These are phyloP conservation scores for Lasiosphaeria hispida DNA, from an alignment of 495 filamentous ascomycete genomes.

Conservation along the genomic window DNA sequence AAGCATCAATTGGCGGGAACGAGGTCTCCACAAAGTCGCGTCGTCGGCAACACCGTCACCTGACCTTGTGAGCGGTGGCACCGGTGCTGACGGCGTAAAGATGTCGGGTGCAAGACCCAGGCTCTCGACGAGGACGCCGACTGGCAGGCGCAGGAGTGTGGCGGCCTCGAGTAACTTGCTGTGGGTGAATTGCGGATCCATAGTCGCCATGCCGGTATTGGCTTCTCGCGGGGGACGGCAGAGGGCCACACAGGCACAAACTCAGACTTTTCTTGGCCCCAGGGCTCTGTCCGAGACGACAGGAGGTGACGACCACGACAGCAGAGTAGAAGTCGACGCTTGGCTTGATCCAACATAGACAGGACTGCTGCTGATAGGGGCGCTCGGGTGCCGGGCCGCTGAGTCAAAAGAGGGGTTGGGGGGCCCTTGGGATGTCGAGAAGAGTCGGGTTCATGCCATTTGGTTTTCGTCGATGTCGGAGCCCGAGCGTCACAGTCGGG, in stretches of 20 bases:
- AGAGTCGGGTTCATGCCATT: too few relatives aligned
- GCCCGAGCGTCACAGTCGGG: too few relatives aligned
- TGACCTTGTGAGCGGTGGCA: not conserved
- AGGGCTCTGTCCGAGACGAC: too few relatives aligned
- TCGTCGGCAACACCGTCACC: not conserved
- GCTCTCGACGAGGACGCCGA: constrained; percentile 13
- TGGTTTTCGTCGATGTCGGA: too few relatives aligned
- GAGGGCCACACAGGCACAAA: not conserved
- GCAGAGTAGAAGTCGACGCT: too few relatives aligned
- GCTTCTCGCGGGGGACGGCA: not conserved
- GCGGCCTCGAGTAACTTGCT: constrained; percentile 16
- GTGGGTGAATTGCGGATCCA: constrained; percentile 18
- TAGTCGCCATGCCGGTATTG: constrained; percentile 1
- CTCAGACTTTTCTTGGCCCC: too few relatives aligned
- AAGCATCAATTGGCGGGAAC: not conserved
- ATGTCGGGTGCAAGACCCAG: constrained; percentile 13
- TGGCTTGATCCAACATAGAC: too few relatives aligned
- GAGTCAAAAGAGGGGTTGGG: too few relatives aligned
- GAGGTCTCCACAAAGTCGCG: not conserved
- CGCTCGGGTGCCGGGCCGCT: too few relatives aligned
- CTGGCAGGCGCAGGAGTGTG: constrained; percentile 13
- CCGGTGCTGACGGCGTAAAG: not conserved
- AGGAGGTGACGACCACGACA: too few relatives aligned
- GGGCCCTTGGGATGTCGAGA: too few relatives aligned
- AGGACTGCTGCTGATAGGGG: too few relatives aligned